Evolutionary conservation across 805 yeast genomes (phyloP).

Genomic region (Crinitomyces ghanaensis): DNA sequence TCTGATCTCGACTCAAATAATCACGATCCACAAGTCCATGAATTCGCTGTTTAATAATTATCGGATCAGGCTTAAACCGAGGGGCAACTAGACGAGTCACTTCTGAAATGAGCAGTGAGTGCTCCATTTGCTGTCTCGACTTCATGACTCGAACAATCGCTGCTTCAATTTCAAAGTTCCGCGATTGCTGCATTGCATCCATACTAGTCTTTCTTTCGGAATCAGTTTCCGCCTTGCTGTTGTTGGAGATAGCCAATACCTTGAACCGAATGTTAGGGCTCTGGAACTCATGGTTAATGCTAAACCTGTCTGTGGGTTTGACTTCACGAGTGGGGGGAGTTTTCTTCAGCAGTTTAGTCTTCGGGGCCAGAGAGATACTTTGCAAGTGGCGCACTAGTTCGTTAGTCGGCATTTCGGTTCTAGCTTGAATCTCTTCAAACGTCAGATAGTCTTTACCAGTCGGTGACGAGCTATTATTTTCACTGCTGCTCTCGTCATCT

Average conservation of each 20-base stretch:
- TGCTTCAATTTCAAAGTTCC: constrained; percentile 65
- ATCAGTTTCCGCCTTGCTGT: constrained; percentile 37
- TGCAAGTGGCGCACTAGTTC: constrained; percentile 71
- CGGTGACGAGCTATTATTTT: too few species aligned
- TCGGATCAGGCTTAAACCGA: constrained; percentile 60
- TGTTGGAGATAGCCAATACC: constrained; percentile 53
- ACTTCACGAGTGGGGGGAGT: constrained; percentile 67
- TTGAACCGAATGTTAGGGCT: constrained; percentile 60
- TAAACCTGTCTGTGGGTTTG: constrained; percentile 49
- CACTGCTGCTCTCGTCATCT: constrained; percentile 19
- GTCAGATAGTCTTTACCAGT: constrained; percentile 34
- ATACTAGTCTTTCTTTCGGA: constrained; percentile 39
- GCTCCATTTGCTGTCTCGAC: constrained; percentile 46
- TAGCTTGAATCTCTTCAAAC: constrained; percentile 46
- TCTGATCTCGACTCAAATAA: constrained; percentile 60
- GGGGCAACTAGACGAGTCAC: constrained; percentile 45
- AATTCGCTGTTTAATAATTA: constrained; percentile 57
- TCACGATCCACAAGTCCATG: constrained; percentile 73
- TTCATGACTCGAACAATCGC: constrained; percentile 86
- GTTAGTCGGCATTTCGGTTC: constrained; percentile 58
- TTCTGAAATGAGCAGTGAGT: constrained; percentile 57
- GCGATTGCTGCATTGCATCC: constrained; percentile 46
- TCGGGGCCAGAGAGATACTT: constrained; percentile 76
- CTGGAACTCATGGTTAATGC: constrained; percentile 56
- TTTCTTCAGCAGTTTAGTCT: constrained; percentile 63